Conservation (phyloP, 768 basidiomycete genomes). For the Russula sp. region DNA sequence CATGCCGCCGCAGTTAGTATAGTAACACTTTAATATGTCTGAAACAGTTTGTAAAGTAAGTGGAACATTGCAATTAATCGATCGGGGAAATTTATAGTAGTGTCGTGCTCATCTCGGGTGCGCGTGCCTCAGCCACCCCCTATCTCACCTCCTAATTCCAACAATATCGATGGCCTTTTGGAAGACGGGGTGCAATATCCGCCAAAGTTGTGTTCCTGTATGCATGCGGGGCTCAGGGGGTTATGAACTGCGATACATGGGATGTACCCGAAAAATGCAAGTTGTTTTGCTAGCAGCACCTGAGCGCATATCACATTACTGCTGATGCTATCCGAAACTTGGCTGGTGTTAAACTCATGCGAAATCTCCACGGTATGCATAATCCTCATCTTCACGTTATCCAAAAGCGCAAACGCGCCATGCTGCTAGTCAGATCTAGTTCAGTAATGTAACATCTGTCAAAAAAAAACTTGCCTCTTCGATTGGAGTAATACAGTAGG, state of each 20-base stretch:
- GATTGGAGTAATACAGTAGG: background rate
- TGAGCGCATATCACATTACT: background rate
- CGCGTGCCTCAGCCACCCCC: too few species aligned
- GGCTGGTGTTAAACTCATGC: slow-evolving; percentile 9
- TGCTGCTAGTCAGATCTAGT: background rate
- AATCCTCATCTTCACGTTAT: background rate
- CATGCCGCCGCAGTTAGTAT: too few species aligned
- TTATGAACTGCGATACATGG: background rate
- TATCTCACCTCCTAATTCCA: too few species aligned
- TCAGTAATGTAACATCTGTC: background rate
- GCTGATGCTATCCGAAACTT: background rate
- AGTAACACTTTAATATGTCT: too few species aligned
- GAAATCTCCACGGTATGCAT: background rate
- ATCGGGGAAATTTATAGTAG: too few species aligned
- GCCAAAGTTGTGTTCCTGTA: background rate
- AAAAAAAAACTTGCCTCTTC: background rate
- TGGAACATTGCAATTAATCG: too few species aligned
- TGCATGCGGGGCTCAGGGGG: background rate
- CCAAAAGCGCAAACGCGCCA: background rate
- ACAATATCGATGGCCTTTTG: slow-evolving; percentile 13
- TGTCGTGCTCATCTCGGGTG: too few species aligned
- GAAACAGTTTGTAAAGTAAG: too few species aligned
- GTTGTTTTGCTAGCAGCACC: background rate
- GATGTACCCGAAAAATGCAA: slow-evolving; percentile 6
- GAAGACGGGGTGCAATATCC: slow-evolving; percentile 7